These are phyloP conservation scores for Entoloma clypeatum DNA, from an alignment of 1,284 basidiomycete species.

Conservation along the genomic window DNA sequence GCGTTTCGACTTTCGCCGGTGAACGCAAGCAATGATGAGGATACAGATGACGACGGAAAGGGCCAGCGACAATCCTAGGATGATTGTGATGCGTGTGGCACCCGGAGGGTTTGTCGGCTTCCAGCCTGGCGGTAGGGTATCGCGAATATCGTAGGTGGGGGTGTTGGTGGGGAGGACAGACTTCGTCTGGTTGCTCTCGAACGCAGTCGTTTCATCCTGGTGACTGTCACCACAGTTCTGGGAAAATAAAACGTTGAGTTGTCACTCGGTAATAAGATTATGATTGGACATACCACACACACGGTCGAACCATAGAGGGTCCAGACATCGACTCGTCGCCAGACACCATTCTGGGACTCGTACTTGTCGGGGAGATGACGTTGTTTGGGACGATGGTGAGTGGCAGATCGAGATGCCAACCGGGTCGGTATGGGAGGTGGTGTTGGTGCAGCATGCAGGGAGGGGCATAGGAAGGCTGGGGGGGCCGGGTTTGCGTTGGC, in stretches of 20 bases:
- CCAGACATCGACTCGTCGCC: slow-evolving; percentile 56
- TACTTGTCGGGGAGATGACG: slow-evolving; percentile 54
- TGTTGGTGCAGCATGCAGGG: slow-evolving; percentile 28
- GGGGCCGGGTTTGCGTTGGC: slow-evolving; percentile 49
- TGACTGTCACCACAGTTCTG: slow-evolving; percentile 28
- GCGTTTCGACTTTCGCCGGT: slow-evolving; percentile 51
- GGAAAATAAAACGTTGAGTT: neutral
- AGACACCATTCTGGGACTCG: slow-evolving; percentile 50
- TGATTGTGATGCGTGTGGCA: slow-evolving; percentile 42
- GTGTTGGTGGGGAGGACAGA: slow-evolving; percentile 16
- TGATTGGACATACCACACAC: slow-evolving; percentile 35
- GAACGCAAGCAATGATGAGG: slow-evolving; percentile 52
- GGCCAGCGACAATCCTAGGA: slow-evolving; percentile 56
- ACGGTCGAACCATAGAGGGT: slow-evolving; percentile 61
- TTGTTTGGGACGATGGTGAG: too few species aligned
- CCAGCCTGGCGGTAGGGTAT: slow-evolving; percentile 61
- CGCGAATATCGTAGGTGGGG: slow-evolving; percentile 28
- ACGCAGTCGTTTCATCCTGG: too few species aligned
- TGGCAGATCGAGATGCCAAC: too few species aligned
- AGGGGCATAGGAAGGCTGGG: slow-evolving; percentile 61
- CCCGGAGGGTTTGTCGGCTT: slow-evolving; percentile 20
- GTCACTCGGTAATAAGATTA: neutral
- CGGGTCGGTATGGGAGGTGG: slow-evolving; percentile 1
- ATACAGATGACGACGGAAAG: slow-evolving; percentile 54
- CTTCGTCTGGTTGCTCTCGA: too few species aligned